Evolutionary conservation across 1,139 yeast species (phyloP).

Genomic region (Geotrichum histeridarum): DNA sequence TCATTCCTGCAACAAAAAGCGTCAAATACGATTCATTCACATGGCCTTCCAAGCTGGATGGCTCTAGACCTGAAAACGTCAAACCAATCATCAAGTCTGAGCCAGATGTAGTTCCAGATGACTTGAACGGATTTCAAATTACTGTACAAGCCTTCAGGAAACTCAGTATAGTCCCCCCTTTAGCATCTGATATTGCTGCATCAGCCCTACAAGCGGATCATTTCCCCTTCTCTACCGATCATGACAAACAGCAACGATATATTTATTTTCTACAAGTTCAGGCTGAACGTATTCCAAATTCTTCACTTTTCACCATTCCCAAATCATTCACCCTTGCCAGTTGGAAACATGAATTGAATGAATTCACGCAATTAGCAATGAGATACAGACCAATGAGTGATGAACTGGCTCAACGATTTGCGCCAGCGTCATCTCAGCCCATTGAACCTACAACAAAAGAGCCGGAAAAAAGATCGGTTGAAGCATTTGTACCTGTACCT

Average conservation of each 20-base stretch:
- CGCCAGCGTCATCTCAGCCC: slow-evolving; percentile 1
- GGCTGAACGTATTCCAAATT: neutral
- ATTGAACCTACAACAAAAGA: neutral
- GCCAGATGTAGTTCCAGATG: neutral
- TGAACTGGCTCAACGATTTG: slow-evolving; percentile 10
- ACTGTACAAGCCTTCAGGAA: slow-evolving; percentile 1
- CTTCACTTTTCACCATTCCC: neutral
- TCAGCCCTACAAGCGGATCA: neutral
- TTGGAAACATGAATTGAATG: slow-evolving; percentile 6
- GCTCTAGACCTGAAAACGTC: neutral
- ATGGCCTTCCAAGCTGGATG: neutral
- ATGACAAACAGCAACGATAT: slow-evolving; percentile 4
- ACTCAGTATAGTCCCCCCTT: neutral
- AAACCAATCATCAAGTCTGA: neutral
- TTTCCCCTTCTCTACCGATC: neutral
- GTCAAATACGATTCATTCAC: neutral
- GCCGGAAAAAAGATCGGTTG: neutral
- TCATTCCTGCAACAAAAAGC: neutral
- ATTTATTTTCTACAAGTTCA: slow-evolving; percentile 2
- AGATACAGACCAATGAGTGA: slow-evolving; percentile 5
- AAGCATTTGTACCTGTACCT: slow-evolving; percentile 2
- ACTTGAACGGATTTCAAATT: neutral
- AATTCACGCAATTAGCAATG: slow-evolving; percentile 4
- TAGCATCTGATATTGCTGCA: neutral
- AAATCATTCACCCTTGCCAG: neutral